Evolutionary conservation across 805 yeast species (phyloP), one percentile per base, ranked within the genome.

Genomic region (Nakazawaea ernobii): DNA sequence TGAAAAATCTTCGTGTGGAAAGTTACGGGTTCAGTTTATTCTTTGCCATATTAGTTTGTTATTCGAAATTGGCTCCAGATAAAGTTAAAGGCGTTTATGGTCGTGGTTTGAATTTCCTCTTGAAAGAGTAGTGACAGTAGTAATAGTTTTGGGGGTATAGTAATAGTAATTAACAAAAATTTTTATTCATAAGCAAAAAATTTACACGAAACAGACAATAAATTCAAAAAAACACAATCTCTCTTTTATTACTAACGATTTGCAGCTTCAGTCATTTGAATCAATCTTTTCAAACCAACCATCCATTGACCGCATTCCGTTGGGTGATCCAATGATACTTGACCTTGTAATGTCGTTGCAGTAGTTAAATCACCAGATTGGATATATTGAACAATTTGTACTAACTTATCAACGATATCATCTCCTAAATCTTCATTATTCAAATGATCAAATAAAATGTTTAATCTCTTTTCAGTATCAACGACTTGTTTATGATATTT

Each of bases 301-400:
- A 86, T 79, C 99, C 99, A 94, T 58, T 84, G 81, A 11, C 96
- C 97, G 53, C 85, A 79, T 63, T 91, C 95, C 24, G 75, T 79
- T 24, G 83, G 75, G 52, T 78, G 74, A 33, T 77, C 74, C 7
- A 88, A 74, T 20, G 85, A 77, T 51, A 94, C 75, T 44, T 80
- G 78, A 32, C 71, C 62, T 52, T 79, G 80, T 32, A 78, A 55
- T 1, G 73, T 63, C 45, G 73, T 65, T 1, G 98, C 97, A 13
- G 68, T 68, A 4, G 65, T 62, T 60, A 69, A 86, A 50, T 88
- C 83, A 50, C 74, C 73, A 9, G 59, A 63, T 15, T 68, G 70
- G 55, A 94, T 63, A 0, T 79, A 68, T 8, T 60, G 65, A 15
- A 80, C 69, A 39, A 90, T 62, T 27, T 69, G 66, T 41, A 68